These are phyloP conservation scores for Rhinocladiella similis DNA, from an alignment of 2,329 filamentous ascomycete genomes.

Conservation along the genomic window DNA sequence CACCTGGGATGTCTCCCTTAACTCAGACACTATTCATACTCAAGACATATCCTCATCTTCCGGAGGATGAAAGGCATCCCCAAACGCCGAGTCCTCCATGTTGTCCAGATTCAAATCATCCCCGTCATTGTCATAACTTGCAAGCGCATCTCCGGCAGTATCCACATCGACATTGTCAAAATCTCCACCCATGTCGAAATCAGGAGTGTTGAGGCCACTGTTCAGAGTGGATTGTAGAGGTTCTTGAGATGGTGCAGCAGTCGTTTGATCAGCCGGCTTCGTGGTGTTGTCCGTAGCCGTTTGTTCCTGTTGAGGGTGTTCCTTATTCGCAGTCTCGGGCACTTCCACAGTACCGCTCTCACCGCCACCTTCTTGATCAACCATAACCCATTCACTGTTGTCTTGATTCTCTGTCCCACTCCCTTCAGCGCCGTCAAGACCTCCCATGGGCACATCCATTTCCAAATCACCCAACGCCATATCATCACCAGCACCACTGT, in stretches of 20 bases:
- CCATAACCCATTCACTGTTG: constrained; percentile 72
- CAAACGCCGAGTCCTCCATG: constrained; percentile 79
- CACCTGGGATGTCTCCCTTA: too few species aligned
- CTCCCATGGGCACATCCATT: constrained; percentile 58
- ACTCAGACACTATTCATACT: constrained; percentile 5
- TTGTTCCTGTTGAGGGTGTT: constrained; percentile 1
- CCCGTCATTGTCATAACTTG: constrained; percentile 63
- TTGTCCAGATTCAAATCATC: constrained; percentile 56
- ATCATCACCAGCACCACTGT: neutral
- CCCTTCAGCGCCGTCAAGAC: constrained; percentile 45
- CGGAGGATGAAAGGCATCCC: constrained; percentile 72
- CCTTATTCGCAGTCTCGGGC: neutral
- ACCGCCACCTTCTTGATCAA: constrained; percentile 56
- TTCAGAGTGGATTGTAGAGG: too few species aligned
- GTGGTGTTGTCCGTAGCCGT: neutral
- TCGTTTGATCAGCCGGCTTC: neutral
- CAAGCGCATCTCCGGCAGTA: constrained; percentile 70
- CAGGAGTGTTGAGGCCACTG: constrained; percentile 18
- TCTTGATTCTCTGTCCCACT: constrained; percentile 45
- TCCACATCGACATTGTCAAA: constrained; percentile 67
- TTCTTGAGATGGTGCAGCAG: neutral
- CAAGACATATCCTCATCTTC: constrained; percentile 41
- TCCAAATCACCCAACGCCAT: constrained; percentile 34
- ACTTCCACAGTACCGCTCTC: constrained; percentile 8
- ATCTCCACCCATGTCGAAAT: constrained; percentile 50